These are phyloP conservation scores for Aquilaria sinensis DNA, from an alignment of 345 rosid species.

Conservation along the genomic window DNA sequence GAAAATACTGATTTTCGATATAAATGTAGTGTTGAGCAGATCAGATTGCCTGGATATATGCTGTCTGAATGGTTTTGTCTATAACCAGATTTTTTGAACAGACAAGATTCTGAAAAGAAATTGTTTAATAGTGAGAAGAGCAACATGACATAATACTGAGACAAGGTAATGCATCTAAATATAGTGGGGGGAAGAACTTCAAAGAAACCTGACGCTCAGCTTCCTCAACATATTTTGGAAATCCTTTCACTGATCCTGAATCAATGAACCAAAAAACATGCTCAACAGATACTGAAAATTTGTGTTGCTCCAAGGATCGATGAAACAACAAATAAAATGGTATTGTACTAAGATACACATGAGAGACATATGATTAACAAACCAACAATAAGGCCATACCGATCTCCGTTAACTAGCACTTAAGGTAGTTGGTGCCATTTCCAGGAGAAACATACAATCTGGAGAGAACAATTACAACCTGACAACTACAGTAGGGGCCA, in stretches of 20 bases:
- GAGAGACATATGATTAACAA: background rate
- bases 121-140: too few relatives aligned
- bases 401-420: too few relatives aligned
- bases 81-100: conserved; percentile 59
- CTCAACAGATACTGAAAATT: too few relatives aligned
- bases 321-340: background rate
- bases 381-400: background rate
- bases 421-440: too few relatives aligned
- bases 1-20: conserved; percentile 95
- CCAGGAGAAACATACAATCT: too few relatives aligned
- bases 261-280: conserved; percentile 73
- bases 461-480: too few relatives aligned
- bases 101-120: conserved; percentile 51
- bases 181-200: background rate
- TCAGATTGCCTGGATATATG: conserved; percentile 95
- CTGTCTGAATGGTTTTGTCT: conserved; percentile 92
- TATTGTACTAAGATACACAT: too few relatives aligned
- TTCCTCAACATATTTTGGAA: conserved; percentile 33
- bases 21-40: conserved; percentile 94
- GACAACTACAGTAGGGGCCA: too few relatives aligned
- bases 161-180: too few relatives aligned
- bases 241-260: conserved; percentile 57
- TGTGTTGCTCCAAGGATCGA: too few relatives aligned
- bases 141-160: too few relatives aligned
- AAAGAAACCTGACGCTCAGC: conserved; percentile 47